phyloP scores from a whole-genome alignment of 495 filamentous ascomycete species.

The Penicillium mononematosum region DNA sequence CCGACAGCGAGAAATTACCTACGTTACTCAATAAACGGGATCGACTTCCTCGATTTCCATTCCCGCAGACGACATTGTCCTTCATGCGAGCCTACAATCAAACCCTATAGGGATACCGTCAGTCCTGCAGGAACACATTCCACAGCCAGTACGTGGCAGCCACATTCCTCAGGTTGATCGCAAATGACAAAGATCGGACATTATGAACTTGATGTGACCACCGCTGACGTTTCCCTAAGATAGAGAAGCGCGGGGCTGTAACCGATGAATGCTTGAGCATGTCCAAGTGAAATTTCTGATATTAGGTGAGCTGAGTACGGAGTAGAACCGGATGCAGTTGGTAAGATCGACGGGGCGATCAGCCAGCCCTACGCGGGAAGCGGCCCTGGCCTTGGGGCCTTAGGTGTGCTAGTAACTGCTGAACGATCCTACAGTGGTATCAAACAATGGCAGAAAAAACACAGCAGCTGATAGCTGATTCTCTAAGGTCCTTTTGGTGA shows the following conservation, averaged over 20 bases:
- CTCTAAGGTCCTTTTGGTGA: neutral
- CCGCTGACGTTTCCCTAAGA: constrained; percentile 8
- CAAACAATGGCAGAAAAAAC: neutral
- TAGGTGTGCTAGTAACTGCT: neutral
- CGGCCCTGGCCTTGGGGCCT: neutral
- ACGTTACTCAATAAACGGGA: neutral
- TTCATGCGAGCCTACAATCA: neutral
- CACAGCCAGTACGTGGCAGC: neutral
- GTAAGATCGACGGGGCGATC: neutral
- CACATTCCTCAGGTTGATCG: neutral
- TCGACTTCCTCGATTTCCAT: neutral
- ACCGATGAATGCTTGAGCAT: neutral
- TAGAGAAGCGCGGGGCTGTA: constrained; percentile 2
- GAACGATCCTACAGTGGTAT: neutral
- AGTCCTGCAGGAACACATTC: neutral
- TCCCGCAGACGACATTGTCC: neutral
- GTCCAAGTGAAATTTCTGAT: neutral
- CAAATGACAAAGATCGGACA: constrained; percentile 7
- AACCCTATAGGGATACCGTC: neutral
- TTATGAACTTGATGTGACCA: constrained; percentile 3
- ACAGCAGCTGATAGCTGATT: neutral
- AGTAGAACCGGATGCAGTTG: constrained; percentile 7
- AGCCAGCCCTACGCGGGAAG: constrained; percentile 5
- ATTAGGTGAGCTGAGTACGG: neutral
- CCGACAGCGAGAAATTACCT: neutral